phyloP scores from a whole-genome alignment of 768 basidiomycete genomes.

The Filobasidium floriforme region DNA sequence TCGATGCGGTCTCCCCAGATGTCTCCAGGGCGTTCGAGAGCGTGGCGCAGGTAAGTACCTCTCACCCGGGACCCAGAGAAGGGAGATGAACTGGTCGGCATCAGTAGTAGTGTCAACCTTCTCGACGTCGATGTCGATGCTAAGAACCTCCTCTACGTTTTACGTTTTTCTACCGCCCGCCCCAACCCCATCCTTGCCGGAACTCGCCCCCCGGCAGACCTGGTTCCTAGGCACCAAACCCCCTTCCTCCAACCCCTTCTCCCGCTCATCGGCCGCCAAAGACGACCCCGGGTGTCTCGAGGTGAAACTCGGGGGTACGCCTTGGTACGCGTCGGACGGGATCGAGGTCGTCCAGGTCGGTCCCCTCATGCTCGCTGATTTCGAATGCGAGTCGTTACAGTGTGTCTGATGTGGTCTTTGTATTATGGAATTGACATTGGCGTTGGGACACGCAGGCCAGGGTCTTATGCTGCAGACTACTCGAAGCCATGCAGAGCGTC shows the following conservation, averaged over 20 bases:
- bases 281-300: background rate
- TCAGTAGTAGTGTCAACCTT: too few relatives aligned
- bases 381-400: too few relatives aligned
- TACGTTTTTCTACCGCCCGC: background rate
- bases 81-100: too few relatives aligned
- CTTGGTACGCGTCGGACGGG: background rate
- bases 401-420: too few relatives aligned
- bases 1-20: background rate
- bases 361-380: background rate
- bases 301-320: background rate
- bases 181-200: background rate
- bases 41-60: background rate
- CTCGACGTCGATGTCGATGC: background rate
- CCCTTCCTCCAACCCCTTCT: background rate
- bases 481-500: background rate
- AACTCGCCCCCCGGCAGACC: background rate
- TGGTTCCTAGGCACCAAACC: background rate
- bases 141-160: too few relatives aligned
- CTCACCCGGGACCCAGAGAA: too few relatives aligned
- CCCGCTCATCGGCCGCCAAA: background rate
- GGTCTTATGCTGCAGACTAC: background rate
- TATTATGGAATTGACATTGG: too few relatives aligned
- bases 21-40: background rate
- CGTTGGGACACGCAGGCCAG: background rate
- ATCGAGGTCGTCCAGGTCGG: slow-evolving; percentile 1